These are phyloP conservation scores for Citrus reticulata DNA, from an alignment of 345 rosid genomes.

Conservation along the genomic window DNA sequence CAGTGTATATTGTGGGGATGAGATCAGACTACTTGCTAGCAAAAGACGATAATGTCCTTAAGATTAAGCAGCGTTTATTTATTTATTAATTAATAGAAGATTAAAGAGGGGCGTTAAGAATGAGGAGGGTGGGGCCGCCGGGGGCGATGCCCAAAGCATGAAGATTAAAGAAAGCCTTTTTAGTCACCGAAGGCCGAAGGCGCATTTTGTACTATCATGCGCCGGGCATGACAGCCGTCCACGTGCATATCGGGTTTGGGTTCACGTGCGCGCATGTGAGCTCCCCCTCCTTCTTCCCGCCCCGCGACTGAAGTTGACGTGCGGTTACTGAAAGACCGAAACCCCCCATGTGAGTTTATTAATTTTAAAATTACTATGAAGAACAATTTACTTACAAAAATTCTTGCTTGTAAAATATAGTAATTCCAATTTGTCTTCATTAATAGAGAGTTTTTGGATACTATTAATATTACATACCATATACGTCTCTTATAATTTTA, in stretches of 20 bases:
- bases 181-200: not conserved
- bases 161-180: too few relatives aligned
- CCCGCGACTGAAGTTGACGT: constrained; percentile 1
- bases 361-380: not conserved
- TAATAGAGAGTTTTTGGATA: too few relatives aligned
- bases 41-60: constrained; percentile 10
- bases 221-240: constrained; percentile 43
- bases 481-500: too few relatives aligned
- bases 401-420: not conserved
- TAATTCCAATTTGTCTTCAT: not conserved
- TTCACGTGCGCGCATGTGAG: constrained; percentile 72
- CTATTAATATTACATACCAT: not conserved
- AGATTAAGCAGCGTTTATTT: too few relatives aligned
- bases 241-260: constrained; percentile 33
- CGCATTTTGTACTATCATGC: constrained; percentile 17
- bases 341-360: constrained; percentile 18
- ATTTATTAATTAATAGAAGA: not conserved
- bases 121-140: not conserved
- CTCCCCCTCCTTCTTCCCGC: constrained; percentile 16
- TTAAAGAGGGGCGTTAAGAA: not conserved
- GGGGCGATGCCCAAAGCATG: not conserved
- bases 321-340: not conserved
- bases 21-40: not conserved
- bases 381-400: not conserved
- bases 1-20: too few relatives aligned